Evolutionary conservation across 2,329 filamentous ascomycete genomes (phyloP), one percentile per base, ranked within the genome.

Genomic region (Raffaelea ambrosiae): DNA sequence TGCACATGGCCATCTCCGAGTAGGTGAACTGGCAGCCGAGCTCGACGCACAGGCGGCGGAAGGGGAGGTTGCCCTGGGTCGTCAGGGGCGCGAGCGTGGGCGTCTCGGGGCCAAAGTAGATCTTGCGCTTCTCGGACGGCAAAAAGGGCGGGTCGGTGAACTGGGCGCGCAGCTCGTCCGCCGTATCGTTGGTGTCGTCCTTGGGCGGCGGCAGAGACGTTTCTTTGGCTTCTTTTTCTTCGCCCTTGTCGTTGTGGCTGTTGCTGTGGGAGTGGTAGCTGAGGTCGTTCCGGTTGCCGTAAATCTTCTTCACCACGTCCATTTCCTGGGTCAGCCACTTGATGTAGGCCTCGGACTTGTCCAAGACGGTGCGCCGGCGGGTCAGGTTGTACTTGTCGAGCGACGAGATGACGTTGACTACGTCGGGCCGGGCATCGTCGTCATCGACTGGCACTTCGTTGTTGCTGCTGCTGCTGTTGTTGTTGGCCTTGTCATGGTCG

Each of bases 1-100:
- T 71, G 23, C 88, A 83, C 77, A 98, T 86, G 4, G 91, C 93
- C 93, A 98, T 98, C 66, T 98, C 93, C 0, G 91, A 97, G 71
- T 95, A 98, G 0, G 93, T 98, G 43, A 95, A 74, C 61, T 96
- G 86, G 23, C 89, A 90, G 33, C 93, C 93, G 21, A 97, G 76
- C 48, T 90, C 85, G 13, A 88, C 83, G 60, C 90, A 96, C 26
- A 98, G 78, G 44, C 93, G 81, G 48, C 93, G 84, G 71, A 95
- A 98, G 1, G 93, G 93, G 43, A 97, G 74, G 59, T 98, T 98
- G 41, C 93, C 93, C 67, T 97, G 93, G 0, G 93, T 98, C 1
- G 93, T 98, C 43, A 98, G 74, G 33, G 93, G 93, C 4, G 93
- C 93, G n/a, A 98, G 72, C 11, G 90, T 81, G 1, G 93, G 93